Evolutionary conservation across 108 stramenopile genomes (phyloP).

Genomic region (Chaetoceros muelleri): DNA sequence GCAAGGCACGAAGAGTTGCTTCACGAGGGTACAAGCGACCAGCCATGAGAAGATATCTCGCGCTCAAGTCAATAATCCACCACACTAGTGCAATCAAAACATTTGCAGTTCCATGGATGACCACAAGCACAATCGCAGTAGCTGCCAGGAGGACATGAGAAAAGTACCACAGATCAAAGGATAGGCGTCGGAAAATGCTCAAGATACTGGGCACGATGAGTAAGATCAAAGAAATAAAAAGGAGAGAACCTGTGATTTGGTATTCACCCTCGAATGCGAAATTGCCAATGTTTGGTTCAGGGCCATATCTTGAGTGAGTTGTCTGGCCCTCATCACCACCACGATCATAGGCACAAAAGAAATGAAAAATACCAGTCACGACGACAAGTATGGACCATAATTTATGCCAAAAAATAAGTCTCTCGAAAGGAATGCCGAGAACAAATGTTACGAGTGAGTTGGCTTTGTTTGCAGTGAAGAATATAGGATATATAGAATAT

Average conservation of each 20-base stretch:
- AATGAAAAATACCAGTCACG: neutral
- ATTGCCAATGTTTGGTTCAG: conserved; percentile 3
- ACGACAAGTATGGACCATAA: neutral
- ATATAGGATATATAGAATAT: neutral
- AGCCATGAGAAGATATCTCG: conserved; percentile 5
- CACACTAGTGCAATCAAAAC: conserved; percentile 1
- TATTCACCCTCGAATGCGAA: conserved; percentile 1
- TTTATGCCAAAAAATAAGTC: conserved; percentile 6
- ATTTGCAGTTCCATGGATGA: neutral
- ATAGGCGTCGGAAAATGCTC: neutral
- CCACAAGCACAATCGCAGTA: neutral
- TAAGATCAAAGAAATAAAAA: neutral
- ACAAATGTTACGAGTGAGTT: conserved; percentile 3
- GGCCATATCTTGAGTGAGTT: neutral
- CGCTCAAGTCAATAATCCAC: conserved; percentile 2
- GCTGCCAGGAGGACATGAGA: conserved; percentile 3
- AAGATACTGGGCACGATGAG: neutral
- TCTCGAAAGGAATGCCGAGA: conserved; percentile 8
- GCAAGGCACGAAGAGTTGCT: neutral
- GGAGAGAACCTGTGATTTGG: neutral
- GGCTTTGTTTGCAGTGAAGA: conserved; percentile 6
- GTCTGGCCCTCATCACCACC: neutral
- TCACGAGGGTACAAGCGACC: neutral
- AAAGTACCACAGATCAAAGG: conserved; percentile 4
- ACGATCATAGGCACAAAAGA: conserved; percentile 1